A percentile compares a stretch with the other conserved stretches of the same genome.
phyloP scores from a whole-genome alignment of 139 green algal genomes.

The Chlorella ohadii region DNA sequence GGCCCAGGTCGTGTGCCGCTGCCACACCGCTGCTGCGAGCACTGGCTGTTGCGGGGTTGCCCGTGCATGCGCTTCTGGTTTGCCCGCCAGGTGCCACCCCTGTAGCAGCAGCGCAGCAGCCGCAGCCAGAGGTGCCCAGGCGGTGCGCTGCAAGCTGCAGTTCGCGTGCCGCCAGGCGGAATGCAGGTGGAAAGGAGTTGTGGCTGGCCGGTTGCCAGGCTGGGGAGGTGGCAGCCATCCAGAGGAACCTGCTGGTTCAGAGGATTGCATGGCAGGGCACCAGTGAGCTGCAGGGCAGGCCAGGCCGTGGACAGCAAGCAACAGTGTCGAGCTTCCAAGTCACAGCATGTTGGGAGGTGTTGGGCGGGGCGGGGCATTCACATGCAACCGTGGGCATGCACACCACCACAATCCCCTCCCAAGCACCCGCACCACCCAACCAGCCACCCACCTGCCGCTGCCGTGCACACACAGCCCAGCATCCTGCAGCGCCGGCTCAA shows the following conservation, averaged over 20 bases:
- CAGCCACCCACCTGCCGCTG: conserved; percentile 19
- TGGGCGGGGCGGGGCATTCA: background rate
- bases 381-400: no score
- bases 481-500: background rate
- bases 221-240: background rate
- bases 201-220: background rate
- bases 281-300: background rate
- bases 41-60: background rate
- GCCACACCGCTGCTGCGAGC: background rate
- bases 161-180: background rate
- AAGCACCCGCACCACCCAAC: no score
- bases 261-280: background rate
- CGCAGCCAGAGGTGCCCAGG: background rate
- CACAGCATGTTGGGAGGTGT: background rate
- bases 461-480: background rate
- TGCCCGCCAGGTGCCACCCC: background rate
- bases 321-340: no score
- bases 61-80: no score
- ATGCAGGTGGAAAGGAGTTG: background rate
- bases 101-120: background rate
- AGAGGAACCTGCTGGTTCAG: background rate
- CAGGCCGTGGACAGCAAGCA: no score
- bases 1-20: background rate
- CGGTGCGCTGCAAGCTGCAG: conserved; percentile 10
- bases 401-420: no score